Conservation (phyloP, 805 yeast species). For the Debaryomyces tyrocola region DNA sequence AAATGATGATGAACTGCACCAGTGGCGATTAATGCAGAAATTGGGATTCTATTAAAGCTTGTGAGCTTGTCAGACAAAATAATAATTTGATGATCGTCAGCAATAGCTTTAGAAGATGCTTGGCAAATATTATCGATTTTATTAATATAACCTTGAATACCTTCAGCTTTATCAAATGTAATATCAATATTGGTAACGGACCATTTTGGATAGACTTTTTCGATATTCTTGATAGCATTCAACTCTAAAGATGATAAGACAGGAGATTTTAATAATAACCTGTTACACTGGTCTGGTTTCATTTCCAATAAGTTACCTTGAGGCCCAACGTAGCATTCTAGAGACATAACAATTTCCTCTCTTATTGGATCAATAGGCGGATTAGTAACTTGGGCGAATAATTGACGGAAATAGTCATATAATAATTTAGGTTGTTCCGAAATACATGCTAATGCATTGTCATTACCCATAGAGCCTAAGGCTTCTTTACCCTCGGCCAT, state of each 20-base stretch:
- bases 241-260: constrained; percentile 73
- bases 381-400: constrained; percentile 97
- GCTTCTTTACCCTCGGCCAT: constrained; percentile 98
- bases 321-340: constrained; percentile 97
- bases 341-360: constrained; percentile 94
- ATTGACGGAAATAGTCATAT: constrained; percentile 92
- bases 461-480: constrained; percentile 98
- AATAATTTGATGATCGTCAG: constrained; percentile 69
- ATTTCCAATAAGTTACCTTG: constrained; percentile 94
- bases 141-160: constrained; percentile 79
- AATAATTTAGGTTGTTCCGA: constrained; percentile 88
- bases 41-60: constrained; percentile 64
- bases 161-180: constrained; percentile 81
- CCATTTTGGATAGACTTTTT: constrained; percentile 83
- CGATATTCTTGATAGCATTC: constrained; percentile 69
- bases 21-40: constrained; percentile 86
- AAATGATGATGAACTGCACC: constrained; percentile 97
- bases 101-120: constrained; percentile 83
- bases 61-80: constrained; percentile 73
- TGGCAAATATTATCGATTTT: constrained; percentile 85
- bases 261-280: constrained; percentile 82
- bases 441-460: constrained; percentile 90
- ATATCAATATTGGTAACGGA: constrained; percentile 78
- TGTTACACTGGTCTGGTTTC: constrained; percentile 88
- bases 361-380: constrained; percentile 99